These are phyloP conservation scores for Phtheirospermum japonicum DNA, from an alignment of 257 asterid genomes.

Conservation along the genomic window DNA sequence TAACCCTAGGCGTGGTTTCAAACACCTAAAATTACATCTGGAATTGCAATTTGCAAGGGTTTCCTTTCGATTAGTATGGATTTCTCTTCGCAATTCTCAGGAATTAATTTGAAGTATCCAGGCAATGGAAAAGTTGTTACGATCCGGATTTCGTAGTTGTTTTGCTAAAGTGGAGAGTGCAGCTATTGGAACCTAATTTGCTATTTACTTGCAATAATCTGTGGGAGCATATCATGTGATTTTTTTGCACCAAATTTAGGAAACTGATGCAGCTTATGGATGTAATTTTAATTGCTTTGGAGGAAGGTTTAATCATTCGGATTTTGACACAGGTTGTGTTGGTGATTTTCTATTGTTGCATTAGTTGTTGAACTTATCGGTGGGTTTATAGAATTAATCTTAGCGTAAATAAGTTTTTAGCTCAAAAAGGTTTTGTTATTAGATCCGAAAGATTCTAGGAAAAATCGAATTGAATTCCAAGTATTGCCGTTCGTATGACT, in stretches of 20 bases:
- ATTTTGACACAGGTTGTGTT: neutral
- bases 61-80: neutral
- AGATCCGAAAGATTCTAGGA: too few species aligned
- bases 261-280: neutral
- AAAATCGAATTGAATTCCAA: too few species aligned
- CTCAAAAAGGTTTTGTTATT: too few species aligned
- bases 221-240: too few species aligned
- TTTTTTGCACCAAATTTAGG: neutral
- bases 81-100: too few species aligned
- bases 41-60: neutral
- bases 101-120: neutral
- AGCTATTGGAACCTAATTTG: too few species aligned
- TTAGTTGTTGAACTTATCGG: neutral
- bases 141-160: neutral
- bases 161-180: neutral
- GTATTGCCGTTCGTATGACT: too few species aligned
- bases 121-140: too few species aligned
- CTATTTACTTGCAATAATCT: too few species aligned
- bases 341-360: neutral
- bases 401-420: too few species aligned
- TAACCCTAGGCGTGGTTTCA: too few species aligned
- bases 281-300: neutral
- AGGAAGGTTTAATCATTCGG: neutral
- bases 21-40: neutral
- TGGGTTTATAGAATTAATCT: neutral